Conservation (phyloP, 108 stramenopile genomes). For the Epithemia pelagica region DNA sequence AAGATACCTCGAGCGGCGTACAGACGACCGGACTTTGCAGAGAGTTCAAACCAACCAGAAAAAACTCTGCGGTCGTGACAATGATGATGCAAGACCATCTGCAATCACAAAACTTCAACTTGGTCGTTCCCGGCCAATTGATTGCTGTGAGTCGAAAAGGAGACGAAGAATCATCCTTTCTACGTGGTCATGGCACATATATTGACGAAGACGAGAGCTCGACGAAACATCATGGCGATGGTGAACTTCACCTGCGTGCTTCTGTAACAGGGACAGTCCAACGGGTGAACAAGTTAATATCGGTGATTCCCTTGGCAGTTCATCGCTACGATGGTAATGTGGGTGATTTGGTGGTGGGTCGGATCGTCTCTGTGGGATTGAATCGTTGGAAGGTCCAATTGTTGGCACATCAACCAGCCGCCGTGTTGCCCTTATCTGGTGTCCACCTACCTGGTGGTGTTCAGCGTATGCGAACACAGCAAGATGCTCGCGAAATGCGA, state of each 20-base stretch:
- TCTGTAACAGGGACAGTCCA: conserved; percentile 87
- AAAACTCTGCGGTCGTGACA: too few species aligned
- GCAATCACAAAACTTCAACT: conserved; percentile 16
- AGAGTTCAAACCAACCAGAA: too few species aligned
- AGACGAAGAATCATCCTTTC: conserved; percentile 51
- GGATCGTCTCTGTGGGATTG: conserved; percentile 77
- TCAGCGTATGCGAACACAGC: conserved; percentile 91
- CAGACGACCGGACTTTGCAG: too few species aligned
- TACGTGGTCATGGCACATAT: conserved; percentile 97
- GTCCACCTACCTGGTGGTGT: conserved; percentile 91
- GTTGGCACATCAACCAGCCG: conserved; percentile 37
- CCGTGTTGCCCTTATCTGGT: conserved; percentile 79
- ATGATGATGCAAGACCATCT: too few species aligned
- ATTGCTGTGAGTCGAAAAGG: conserved; percentile 51
- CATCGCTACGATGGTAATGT: conserved; percentile 78
- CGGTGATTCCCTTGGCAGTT: conserved; percentile 77
- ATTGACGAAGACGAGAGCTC: conserved; percentile 48
- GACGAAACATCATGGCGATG: neutral
- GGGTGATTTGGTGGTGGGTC: conserved; percentile 95
- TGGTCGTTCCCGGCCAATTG: conserved; percentile 87
- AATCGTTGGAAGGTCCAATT: conserved; percentile 85
- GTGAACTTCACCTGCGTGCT: conserved; percentile 71
- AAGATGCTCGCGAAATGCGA: conserved; percentile 95
- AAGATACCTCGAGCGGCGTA: too few species aligned
- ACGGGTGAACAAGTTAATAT: conserved; percentile 93